Percentiles rank a stretch among this genome's conserved stretches.
Evolutionary conservation across 1,284 basidiomycete species (phyloP).

Genomic region (Cryptococcus floricola): DNA sequence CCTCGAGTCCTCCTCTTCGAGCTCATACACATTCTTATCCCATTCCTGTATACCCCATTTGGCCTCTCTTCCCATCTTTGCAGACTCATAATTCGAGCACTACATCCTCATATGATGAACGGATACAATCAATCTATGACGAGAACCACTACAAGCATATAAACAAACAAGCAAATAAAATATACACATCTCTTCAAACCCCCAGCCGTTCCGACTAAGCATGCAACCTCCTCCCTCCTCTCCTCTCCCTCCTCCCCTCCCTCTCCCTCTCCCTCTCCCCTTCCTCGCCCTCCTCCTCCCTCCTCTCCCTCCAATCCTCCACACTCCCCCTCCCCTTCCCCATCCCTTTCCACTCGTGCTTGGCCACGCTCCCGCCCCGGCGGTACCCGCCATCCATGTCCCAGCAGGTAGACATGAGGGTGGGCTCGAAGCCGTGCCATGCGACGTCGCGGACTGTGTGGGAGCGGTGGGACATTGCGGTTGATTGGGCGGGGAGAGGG

Average conservation of each 20-base stretch:
- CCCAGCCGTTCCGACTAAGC: neutral
- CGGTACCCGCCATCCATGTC: slow-evolving; percentile 55
- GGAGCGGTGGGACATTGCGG: slow-evolving; percentile 47
- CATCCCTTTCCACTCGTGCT: slow-evolving; percentile 91
- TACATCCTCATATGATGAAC: neutral
- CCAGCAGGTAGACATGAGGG: slow-evolving; percentile 89
- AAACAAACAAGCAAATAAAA: neutral
- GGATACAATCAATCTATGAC: neutral
- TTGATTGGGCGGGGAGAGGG: slow-evolving; percentile 50
- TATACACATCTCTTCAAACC: neutral
- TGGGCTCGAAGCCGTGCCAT: slow-evolving; percentile 62
- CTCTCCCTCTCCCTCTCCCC: neutral
- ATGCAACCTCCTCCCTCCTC: neutral
- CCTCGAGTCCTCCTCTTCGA: no score
- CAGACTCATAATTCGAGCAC: no score
- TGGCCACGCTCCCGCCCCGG: slow-evolving; percentile 68
- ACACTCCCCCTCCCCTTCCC: slow-evolving; percentile 63
- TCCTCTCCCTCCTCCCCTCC: neutral
- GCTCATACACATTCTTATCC: no score
- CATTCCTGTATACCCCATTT: no score
- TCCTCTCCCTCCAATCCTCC: slow-evolving; percentile 71
- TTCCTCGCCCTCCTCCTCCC: slow-evolving; percentile 36
- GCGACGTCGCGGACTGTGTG: slow-evolving; percentile 69
- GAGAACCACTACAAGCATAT: neutral
- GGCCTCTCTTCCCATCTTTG: no score